These are phyloP conservation scores for Pythium aristosporum DNA, from an alignment of 352 stramenopile genomes.

Conservation along the genomic window DNA sequence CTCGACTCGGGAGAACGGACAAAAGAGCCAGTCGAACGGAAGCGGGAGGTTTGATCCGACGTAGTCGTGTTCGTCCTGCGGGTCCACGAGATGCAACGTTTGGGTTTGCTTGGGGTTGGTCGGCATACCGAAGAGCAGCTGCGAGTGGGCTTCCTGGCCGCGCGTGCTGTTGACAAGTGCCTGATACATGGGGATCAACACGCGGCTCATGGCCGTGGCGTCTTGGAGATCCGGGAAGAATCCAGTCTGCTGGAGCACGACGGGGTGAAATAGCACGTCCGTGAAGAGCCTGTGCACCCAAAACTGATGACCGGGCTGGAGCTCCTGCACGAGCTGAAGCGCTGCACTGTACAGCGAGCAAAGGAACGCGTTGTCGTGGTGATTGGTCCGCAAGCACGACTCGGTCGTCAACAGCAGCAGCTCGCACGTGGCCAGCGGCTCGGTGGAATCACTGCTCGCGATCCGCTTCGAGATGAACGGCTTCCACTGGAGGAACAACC, in stretches of 20 bases:
- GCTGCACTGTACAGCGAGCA: slow-evolving; percentile 39
- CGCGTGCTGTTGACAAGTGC: slow-evolving; percentile 53
- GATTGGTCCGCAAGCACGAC: slow-evolving; percentile 14
- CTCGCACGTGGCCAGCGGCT: slow-evolving; percentile 11
- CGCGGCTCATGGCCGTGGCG: slow-evolving; percentile 42
- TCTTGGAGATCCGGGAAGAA: slow-evolving; percentile 48
- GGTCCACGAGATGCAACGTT: slow-evolving; percentile 59
- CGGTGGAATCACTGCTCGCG: background rate
- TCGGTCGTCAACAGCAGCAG: slow-evolving; percentile 20
- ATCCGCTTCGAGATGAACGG: slow-evolving; percentile 9
- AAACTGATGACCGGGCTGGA: slow-evolving; percentile 50
- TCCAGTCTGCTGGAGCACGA: slow-evolving; percentile 35
- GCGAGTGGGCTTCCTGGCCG: slow-evolving; percentile 60
- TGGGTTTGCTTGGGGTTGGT: slow-evolving; percentile 32
- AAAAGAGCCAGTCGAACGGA: slow-evolving; percentile 69
- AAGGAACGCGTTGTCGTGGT: slow-evolving; percentile 36
- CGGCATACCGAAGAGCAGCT: slow-evolving; percentile 28
- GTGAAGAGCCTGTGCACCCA: slow-evolving; percentile 47
- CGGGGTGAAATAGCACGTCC: slow-evolving; percentile 46
- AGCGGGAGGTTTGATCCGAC: slow-evolving; percentile 55
- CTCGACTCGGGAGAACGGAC: slow-evolving; percentile 66
- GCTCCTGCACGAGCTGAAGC: slow-evolving; percentile 38
- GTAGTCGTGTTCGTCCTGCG: slow-evolving; percentile 54
- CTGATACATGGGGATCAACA: slow-evolving; percentile 67
- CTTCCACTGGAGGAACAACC: slow-evolving; percentile 25